phyloP scores from a whole-genome alignment of 352 stramenopile species.

The Sclerospora graminicola region DNA sequence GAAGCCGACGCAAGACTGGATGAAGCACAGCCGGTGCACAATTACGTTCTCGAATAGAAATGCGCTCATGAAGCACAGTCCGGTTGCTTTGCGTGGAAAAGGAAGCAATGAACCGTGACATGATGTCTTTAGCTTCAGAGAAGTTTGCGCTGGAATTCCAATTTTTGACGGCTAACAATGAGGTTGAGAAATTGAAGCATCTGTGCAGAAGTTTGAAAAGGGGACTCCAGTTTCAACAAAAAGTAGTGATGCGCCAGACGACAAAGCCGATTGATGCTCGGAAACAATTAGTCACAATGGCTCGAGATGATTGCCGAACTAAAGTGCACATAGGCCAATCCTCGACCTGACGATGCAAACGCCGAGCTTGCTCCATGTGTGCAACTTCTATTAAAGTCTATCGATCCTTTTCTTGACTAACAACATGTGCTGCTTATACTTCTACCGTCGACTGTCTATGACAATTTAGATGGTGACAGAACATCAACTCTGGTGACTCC shows the following conservation, averaged over 20 bases:
- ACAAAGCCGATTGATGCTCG: slow-evolving; percentile 37
- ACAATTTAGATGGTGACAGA: too few relatives aligned
- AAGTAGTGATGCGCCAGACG: slow-evolving; percentile 37
- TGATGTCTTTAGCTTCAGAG: slow-evolving; percentile 33
- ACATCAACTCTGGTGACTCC: too few relatives aligned
- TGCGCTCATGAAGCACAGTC: slow-evolving; percentile 37
- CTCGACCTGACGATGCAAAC: too few relatives aligned
- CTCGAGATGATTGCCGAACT: slow-evolving; percentile 28
- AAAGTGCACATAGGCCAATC: too few relatives aligned
- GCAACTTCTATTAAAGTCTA: too few relatives aligned
- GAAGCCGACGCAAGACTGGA: slow-evolving; percentile 36
- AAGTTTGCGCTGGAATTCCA: slow-evolving; percentile 44
- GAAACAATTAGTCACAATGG: slow-evolving; percentile 31
- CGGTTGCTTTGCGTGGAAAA: slow-evolving; percentile 48
- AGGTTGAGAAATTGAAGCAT: slow-evolving; percentile 26
- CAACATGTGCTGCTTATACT: too few relatives aligned
- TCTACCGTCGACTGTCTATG: too few relatives aligned
- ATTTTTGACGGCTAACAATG: slow-evolving; percentile 27
- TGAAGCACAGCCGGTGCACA: slow-evolving; percentile 32
- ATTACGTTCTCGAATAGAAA: slow-evolving; percentile 35
- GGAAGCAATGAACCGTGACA: slow-evolving; percentile 42
- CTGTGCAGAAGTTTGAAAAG: slow-evolving; percentile 31
- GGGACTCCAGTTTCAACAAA: slow-evolving; percentile 30
- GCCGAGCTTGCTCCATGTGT: too few relatives aligned
- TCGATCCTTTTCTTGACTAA: too few relatives aligned